These are phyloP conservation scores for Linanthus parryae DNA, from an alignment of 148 eudicot genomes.

Conservation along the genomic window DNA sequence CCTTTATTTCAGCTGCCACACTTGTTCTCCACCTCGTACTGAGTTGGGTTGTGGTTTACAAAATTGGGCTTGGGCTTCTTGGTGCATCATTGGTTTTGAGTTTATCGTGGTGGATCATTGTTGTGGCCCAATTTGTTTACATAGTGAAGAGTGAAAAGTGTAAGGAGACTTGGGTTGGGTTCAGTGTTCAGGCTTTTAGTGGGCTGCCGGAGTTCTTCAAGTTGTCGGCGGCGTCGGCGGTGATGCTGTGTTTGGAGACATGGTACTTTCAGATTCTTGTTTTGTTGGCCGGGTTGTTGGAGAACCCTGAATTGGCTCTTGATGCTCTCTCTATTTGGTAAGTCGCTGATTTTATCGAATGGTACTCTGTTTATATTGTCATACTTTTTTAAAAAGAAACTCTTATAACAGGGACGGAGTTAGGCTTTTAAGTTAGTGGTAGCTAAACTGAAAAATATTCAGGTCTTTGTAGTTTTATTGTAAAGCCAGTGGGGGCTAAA, in stretches of 20 bases:
- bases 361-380: no score
- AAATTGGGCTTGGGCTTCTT: conserved; percentile 23
- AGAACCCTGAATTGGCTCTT: conserved; percentile 22
- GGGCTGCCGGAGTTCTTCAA: conserved; percentile 25
- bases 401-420: no score
- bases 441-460: no score
- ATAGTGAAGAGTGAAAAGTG: conserved; percentile 22
- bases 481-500: no score
- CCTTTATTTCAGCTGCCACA: conserved; percentile 24
- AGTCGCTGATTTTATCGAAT: no score
- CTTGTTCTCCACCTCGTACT: conserved; percentile 16
- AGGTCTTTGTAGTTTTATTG: no score
- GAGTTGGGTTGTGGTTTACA: conserved; percentile 18
- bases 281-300: conserved; percentile 26
- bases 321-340: conserved; percentile 34
- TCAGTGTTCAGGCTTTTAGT: conserved; percentile 20
- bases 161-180: conserved; percentile 30
- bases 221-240: conserved; percentile 27
- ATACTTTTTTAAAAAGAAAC: no score
- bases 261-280: conserved; percentile 27
- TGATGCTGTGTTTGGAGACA: conserved; percentile 33
- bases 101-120: conserved; percentile 38
- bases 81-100: conserved; percentile 27
- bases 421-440: no score
- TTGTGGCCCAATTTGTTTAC: conserved; percentile 15